Percentiles rank a stretch among this genome's conserved stretches.
Conservation (phyloP, 164 flowering plant genomes). For the Vitis amurensis region DNA sequence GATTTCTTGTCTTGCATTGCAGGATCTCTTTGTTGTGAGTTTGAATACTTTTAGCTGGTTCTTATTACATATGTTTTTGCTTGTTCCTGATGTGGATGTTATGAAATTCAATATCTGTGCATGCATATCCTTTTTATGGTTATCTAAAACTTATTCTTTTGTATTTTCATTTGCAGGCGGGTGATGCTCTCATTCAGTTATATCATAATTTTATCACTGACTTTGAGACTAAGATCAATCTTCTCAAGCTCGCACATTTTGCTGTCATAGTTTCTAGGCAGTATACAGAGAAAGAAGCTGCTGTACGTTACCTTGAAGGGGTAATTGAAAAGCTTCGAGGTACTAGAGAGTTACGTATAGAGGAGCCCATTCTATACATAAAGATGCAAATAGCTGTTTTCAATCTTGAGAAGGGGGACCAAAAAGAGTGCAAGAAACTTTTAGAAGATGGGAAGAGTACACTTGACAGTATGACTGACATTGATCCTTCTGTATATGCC, state of each 20-base stretch:
- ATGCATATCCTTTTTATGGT: neutral
- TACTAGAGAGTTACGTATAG: conserved; percentile 72
- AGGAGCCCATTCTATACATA: conserved; percentile 83
- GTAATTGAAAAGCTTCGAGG: conserved; percentile 79
- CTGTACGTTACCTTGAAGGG: conserved; percentile 78
- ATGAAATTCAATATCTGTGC: neutral
- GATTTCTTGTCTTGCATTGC: neutral
- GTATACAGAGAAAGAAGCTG: conserved; percentile 84
- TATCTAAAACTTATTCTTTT: neutral
- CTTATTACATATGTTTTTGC: neutral
- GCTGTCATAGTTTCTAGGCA: conserved; percentile 90
- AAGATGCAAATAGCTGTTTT: conserved; percentile 86
- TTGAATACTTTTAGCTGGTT: neutral
- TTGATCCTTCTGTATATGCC: conserved; percentile 98
- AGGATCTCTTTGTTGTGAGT: neutral
- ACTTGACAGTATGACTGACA: conserved; percentile 93
- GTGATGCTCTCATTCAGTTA: conserved; percentile 85
- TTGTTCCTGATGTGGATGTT: neutral
- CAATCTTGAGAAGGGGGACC: conserved; percentile 76
- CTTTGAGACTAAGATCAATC: conserved; percentile 96
- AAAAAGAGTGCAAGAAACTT: conserved; percentile 86
- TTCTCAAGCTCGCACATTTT: conserved; percentile 95
- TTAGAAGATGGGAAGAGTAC: conserved; percentile 87
- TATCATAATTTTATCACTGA: conserved; percentile 93
- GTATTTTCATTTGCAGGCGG: conserved; percentile 54